Evolutionary conservation across 192 early-diverging fungal genomes (phyloP).

Genomic region (Dissophora globulifera): DNA sequence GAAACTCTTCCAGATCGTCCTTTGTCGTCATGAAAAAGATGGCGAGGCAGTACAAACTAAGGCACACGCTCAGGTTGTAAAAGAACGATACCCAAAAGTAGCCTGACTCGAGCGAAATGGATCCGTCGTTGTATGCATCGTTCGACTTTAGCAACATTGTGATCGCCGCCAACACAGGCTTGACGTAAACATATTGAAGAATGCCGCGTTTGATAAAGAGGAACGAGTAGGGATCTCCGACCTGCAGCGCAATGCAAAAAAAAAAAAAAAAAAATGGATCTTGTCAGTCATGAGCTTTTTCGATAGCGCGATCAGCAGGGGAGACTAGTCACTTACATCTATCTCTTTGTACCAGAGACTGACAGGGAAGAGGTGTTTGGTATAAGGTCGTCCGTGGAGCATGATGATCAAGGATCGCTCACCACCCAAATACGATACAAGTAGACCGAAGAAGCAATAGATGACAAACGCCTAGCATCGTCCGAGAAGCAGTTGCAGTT

Average conservation of each 20-base stretch:
- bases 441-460: constrained; percentile 89
- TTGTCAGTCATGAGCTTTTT: not conserved
- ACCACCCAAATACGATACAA: constrained; percentile 88
- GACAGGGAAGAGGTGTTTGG: constrained; percentile 85
- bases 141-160: constrained; percentile 84
- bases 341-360: constrained; percentile 74
- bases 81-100: constrained; percentile 85
- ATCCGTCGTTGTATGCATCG: constrained; percentile 82
- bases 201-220: constrained; percentile 89
- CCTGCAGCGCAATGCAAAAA: constrained; percentile 24
- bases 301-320: not conserved
- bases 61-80: constrained; percentile 88
- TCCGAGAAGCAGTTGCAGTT: too few relatives aligned
- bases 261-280: not conserved
- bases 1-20: constrained; percentile 76
- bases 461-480: constrained; percentile 91
- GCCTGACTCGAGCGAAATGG: constrained; percentile 68
- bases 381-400: constrained; percentile 77
- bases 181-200: constrained; percentile 92
- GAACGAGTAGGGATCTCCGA: constrained; percentile 88
- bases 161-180: constrained; percentile 79
- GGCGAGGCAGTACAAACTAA: constrained; percentile 85
- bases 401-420: constrained; percentile 84
- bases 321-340: constrained; percentile 55
- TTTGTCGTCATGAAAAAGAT: constrained; percentile 86